Evolutionary conservation across 1,284 basidiomycete genomes (phyloP), one percentile per base, ranked within the genome.

Genomic region (Malassezia psittaci): DNA sequence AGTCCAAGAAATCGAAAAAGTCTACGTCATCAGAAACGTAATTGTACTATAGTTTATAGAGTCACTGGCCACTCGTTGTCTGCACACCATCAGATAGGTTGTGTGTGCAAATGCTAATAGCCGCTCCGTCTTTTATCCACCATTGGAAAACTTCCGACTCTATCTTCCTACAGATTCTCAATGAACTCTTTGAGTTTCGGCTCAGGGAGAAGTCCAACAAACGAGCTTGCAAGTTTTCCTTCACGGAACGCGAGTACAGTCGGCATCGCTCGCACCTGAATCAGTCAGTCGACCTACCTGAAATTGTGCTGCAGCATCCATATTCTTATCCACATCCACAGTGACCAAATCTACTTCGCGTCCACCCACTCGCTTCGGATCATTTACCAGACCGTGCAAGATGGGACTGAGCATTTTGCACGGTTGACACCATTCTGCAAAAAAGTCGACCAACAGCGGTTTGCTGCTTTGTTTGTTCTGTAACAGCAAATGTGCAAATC

Each of bases 321-420:
- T 56, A 29, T 68, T 57, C 15, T 54, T 39, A 49, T 68, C 66
- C 0, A 68, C 66, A 37, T 68, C 66, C 19, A 68, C 51, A 0
- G 62, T 66, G 11, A 66, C 60, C 18, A 68, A 36, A 41, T 68
- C 66, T 13, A 68, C 34, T 5, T 46, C 11, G 18, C 57, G 62
- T 7, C 60, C 62, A 8, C 51, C 59, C 0, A 65, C 61, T 2
- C 63, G 19, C 1, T 52, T 49, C 2, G 63, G 60, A 7, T 56
- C 39, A n/a, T 46, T 47, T 0, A 61, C 64, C 5, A 66, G 54
- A 21, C 64, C 64, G 10, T 60, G 54, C 8, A 67, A 54, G 0
- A 61, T 35, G 1, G 65, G 65, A 3, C 65, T 65, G 40, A 69
- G 67, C 37, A 67, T 57, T 37, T 69, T 69, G 58, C 67, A 67